Evolutionary conservation across 257 asterid genomes (phyloP).

Genomic region (Solanum bukasovii): DNA sequence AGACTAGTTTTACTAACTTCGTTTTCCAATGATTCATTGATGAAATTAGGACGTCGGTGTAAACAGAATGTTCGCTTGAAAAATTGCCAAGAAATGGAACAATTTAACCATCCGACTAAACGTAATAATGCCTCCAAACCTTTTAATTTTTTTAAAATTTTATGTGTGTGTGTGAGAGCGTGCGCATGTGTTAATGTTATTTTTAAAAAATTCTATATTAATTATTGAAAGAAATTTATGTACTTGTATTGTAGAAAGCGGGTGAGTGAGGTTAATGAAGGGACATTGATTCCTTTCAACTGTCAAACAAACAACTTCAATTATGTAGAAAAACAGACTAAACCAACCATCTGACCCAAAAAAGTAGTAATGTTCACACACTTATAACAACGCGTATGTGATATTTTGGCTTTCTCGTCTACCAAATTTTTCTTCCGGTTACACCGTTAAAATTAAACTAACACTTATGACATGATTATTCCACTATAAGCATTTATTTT

Average conservation of each 20-base stretch:
- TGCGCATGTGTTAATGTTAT: too few relatives aligned
- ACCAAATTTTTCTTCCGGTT: too few relatives aligned
- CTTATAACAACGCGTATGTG: too few relatives aligned
- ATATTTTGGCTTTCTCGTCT: too few relatives aligned
- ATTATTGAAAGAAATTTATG: neutral
- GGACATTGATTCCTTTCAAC: neutral
- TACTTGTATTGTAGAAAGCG: neutral
- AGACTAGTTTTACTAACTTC: too few relatives aligned
- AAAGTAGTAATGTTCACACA: too few relatives aligned
- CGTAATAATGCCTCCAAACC: neutral
- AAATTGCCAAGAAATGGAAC: neutral
- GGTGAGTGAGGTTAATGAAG: neutral
- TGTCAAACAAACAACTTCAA: neutral
- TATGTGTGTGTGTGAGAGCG: neutral
- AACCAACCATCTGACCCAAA: too few relatives aligned
- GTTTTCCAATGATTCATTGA: neutral
- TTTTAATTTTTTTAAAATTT: too few relatives aligned
- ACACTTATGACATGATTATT: neutral
- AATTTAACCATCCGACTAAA: neutral
- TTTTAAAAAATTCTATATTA: too few relatives aligned
- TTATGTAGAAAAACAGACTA: too few relatives aligned
- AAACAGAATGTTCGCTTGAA: neutral
- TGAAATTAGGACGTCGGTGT: neutral
- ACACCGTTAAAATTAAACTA: too few relatives aligned
- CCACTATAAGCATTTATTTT: neutral